Conservation (phyloP, 2,329 filamentous ascomycete genomes). For the Trichophyton equinum region DNA sequence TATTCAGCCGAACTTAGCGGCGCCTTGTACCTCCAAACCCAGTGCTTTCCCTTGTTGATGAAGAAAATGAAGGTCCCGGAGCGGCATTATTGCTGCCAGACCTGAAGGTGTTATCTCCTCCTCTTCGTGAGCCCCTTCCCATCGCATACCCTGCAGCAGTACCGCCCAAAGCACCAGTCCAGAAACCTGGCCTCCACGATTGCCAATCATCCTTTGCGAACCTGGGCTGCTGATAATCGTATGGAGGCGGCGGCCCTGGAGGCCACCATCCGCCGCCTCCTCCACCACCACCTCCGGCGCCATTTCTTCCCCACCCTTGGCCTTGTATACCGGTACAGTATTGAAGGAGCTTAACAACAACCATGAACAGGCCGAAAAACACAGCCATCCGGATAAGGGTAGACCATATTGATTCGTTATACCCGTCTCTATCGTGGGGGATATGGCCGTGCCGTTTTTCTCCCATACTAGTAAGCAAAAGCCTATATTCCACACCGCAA, state of each 20-base stretch:
- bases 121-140: slow-evolving; percentile 15
- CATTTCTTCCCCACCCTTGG: slow-evolving; percentile 39
- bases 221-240: slow-evolving; percentile 28
- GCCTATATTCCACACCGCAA: slow-evolving; percentile 80
- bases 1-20: neutral
- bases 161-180: slow-evolving; percentile 34
- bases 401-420: slow-evolving; percentile 4
- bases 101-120: neutral
- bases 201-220: slow-evolving; percentile 13
- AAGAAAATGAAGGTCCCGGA: slow-evolving; percentile 7
- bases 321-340: neutral
- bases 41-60: slow-evolving; percentile 10
- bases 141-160: slow-evolving; percentile 32
- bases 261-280: slow-evolving; percentile 14
- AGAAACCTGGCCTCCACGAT: slow-evolving; percentile 36
- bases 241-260: slow-evolving; percentile 25
- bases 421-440: slow-evolving; percentile 18
- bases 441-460: slow-evolving; percentile 53
- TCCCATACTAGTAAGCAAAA: slow-evolving; percentile 65
- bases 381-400: neutral
- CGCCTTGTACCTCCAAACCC: slow-evolving; percentile 13
- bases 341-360: slow-evolving; percentile 9
- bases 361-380: slow-evolving; percentile 16
- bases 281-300: slow-evolving; percentile 11
- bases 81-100: slow-evolving; percentile 4